phyloP scores from a whole-genome alignment of 2,329 filamentous ascomycete species.

The Orbilia ellipsospora region DNA sequence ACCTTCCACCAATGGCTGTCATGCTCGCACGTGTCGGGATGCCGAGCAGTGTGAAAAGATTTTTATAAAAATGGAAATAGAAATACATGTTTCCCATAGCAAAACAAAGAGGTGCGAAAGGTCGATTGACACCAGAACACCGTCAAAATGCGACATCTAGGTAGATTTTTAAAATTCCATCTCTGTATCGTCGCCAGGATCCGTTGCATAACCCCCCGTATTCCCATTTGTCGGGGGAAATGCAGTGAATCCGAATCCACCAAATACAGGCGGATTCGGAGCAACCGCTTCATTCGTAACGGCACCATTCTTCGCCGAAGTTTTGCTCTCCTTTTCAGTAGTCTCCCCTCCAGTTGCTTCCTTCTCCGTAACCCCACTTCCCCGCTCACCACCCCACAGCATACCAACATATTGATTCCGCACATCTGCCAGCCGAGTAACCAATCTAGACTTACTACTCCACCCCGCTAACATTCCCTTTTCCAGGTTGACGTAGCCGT shows the following conservation, averaged over 20 bases:
- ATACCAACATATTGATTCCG: conserved; percentile 52
- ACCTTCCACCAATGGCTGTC: conserved; percentile 1
- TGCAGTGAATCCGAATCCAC: conserved; percentile 16
- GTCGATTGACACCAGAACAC: conserved; percentile 12
- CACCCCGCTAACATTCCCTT: conserved; percentile 50
- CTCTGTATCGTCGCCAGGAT: conserved; percentile 48
- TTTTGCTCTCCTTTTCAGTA: conserved; percentile 13
- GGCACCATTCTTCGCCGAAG: neutral
- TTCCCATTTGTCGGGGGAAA: conserved; percentile 19
- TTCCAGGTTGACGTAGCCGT: conserved; percentile 51
- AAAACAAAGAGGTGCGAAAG: too few relatives aligned
- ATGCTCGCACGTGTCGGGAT: neutral
- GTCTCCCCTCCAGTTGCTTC: neutral
- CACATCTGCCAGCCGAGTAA: conserved; percentile 48
- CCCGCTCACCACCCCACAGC: conserved; percentile 45
- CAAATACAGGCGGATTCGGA: conserved; percentile 21
- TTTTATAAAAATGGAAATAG: neutral
- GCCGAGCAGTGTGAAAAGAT: neutral
- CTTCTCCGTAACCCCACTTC: conserved; percentile 51
- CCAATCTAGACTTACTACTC: conserved; percentile 54
- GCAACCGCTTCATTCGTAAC: neutral
- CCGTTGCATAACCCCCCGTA: conserved; percentile 35
- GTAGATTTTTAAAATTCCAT: conserved; percentile 38
- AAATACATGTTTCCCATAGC: neutral
- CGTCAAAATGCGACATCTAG: neutral